Base-by-base conservation (phyloP, 495 filamentous ascomycete species). In the Penicillium paradoxum region DNA sequence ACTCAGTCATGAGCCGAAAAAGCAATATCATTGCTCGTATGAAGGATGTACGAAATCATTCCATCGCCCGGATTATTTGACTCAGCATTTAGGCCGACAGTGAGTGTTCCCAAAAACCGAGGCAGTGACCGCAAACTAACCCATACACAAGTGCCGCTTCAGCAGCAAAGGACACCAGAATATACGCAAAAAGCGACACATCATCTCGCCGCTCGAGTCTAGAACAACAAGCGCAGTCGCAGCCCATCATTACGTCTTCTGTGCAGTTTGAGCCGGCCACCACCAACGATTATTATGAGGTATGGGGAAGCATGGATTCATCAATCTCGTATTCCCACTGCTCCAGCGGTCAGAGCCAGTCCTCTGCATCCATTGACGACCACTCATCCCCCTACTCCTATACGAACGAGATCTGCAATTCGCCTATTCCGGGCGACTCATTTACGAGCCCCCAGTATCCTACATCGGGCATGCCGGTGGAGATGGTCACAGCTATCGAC, bases 61-160 rank as follows among this genome's bases (percentile, higher is more conserved):
- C 33, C 57, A 63, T 38, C 57, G 57, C 11, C 29, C 57, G 3
- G 60, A 63, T 39, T 63, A 63, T 34, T 36, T 63, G 15, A 37
- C 43, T 7, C 53, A 60, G 29, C 57, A 63, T 21, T 9, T 63
- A 15, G 38, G 37, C 2, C 49, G 46, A 33, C 57, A 63, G 60
- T 63, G 15, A 49, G 60, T 52, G 17, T 21, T 6, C 10, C 7
- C 1, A 32, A 1, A 10, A 25, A 30, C 5, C 13, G 32, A 46
- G 8, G 9, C 46, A 33, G 6, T 44, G 18, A 1, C 15, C 0
- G 4, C 4, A 33, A 24, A 5, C 46, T 57, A 17, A 52, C 17
- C 2, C 17, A 1, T 17, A 17, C 15, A 5, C n/a, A 38, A 51
- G 49, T 8, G 18, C 29, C 2, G 13, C 38, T 3, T 27, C 30